Conservation (phyloP, 768 basidiomycete genomes). For the Lactifluus pinguis region DNA sequence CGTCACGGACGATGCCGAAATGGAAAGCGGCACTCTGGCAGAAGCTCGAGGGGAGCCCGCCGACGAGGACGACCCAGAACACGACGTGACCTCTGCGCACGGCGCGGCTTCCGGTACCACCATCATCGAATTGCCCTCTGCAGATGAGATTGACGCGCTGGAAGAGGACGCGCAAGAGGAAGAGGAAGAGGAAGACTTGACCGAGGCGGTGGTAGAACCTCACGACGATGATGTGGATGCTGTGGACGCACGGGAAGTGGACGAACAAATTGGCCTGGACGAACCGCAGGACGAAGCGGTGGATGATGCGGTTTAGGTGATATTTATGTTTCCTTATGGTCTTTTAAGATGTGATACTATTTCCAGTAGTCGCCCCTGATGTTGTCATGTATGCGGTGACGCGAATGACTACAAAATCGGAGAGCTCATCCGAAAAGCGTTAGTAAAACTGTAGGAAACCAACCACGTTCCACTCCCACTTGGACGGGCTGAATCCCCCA, state of each 20-base stretch:
- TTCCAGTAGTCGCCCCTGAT: not conserved
- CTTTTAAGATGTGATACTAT: not conserved
- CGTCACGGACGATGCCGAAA: slow-evolving; percentile 14
- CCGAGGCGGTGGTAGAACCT: slow-evolving; percentile 8
- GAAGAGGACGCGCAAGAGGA: slow-evolving; percentile 12
- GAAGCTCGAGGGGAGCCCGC: not conserved
- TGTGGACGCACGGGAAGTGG: slow-evolving; percentile 11
- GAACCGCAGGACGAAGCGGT: slow-evolving; percentile 1
- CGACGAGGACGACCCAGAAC: not conserved
- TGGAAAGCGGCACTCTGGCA: not conserved
- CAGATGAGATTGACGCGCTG: slow-evolving; percentile 1
- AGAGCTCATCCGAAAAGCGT: not conserved
- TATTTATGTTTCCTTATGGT: slow-evolving; percentile 15
- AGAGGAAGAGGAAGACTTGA: slow-evolving; percentile 15
- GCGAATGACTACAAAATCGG: not conserved
- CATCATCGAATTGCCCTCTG: slow-evolving; percentile 13
- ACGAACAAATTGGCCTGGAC: slow-evolving; percentile 5
- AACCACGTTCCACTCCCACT: not conserved
- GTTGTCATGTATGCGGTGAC: slow-evolving; percentile 1
- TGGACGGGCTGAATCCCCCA: not conserved
- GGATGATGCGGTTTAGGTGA: not conserved
- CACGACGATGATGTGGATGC: slow-evolving; percentile 7
- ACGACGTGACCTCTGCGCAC: slow-evolving; percentile 12
- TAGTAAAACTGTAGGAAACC: not conserved
- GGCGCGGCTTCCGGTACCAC: slow-evolving; percentile 1